Evolutionary conservation across 805 yeast genomes (phyloP).

Genomic region (Komagataella mondaviorum): DNA sequence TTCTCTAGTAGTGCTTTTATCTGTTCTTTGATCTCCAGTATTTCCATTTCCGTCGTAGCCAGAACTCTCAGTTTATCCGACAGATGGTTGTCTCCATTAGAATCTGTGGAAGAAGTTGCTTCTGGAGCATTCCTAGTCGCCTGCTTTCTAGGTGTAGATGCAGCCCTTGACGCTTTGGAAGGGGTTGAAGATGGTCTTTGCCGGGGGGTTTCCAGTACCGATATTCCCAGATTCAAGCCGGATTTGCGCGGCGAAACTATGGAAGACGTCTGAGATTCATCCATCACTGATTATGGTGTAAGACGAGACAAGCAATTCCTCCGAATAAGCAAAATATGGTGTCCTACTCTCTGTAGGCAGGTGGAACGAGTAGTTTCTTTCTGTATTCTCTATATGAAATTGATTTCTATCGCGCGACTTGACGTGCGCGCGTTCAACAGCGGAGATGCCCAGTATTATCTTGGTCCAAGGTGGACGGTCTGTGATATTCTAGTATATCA

Average conservation of each 20-base stretch:
- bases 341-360: neutral
- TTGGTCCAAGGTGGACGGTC: too few species aligned
- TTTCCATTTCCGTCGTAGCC: conserved; percentile 57
- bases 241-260: conserved; percentile 6
- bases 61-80: conserved; percentile 43
- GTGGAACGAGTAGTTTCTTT: neutral
- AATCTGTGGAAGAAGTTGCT: neutral
- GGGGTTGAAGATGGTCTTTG: neutral
- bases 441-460: too few species aligned
- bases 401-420: neutral
- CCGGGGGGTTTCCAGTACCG: conserved; percentile 9
- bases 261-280: conserved; percentile 1
- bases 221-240: conserved; percentile 18
- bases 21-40: conserved; percentile 48
- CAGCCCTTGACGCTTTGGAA: neutral
- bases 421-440: neutral
- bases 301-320: neutral
- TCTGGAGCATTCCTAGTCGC: neutral
- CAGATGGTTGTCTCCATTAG: conserved; percentile 17
- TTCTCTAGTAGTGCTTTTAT: conserved; percentile 27
- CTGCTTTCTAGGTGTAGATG: neutral
- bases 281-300: neutral
- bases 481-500: neutral
- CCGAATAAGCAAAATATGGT: neutral
- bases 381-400: neutral